Evolutionary conservation across 1,284 basidiomycete species (phyloP).

Genomic region (Waitea zeae): DNA sequence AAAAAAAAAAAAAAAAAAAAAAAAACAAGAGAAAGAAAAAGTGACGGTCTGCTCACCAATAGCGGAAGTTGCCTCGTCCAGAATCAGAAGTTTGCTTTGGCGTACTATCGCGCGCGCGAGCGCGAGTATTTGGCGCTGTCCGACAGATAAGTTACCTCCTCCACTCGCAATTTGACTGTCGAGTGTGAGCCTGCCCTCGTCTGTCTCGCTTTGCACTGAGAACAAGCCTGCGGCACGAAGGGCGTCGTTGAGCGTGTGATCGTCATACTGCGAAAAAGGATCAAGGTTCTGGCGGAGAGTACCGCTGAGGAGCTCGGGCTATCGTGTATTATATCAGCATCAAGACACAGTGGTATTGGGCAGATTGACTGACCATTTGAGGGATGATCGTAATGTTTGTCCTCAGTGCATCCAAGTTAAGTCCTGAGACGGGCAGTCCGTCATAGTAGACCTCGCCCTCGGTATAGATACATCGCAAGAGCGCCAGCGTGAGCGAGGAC

Average conservation of each 20-base stretch:
- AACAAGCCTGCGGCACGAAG: slow-evolving; percentile 15
- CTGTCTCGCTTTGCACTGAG: slow-evolving; percentile 11
- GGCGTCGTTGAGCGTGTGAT: slow-evolving; percentile 17
- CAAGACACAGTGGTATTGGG: slow-evolving; percentile 12
- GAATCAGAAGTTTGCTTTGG: slow-evolving; percentile 16
- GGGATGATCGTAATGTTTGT: slow-evolving; percentile 31
- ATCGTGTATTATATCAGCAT: slow-evolving; percentile 27
- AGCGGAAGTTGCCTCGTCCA: slow-evolving; percentile 30
- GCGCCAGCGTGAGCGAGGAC: slow-evolving; percentile 23
- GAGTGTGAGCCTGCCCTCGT: slow-evolving; percentile 14
- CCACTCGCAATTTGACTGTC: slow-evolving; percentile 15
- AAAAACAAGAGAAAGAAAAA: no score
- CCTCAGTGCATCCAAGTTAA: slow-evolving; percentile 48
- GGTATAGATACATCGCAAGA: slow-evolving; percentile 23
- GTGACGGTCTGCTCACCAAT: slow-evolving; percentile 14
- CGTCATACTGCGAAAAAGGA: slow-evolving; percentile 35
- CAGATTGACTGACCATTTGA: slow-evolving; percentile 10
- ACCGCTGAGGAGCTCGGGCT: slow-evolving; percentile 23
- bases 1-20: no score
- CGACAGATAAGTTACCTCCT: slow-evolving; percentile 10
- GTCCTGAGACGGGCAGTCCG: slow-evolving; percentile 12
- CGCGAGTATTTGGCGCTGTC: slow-evolving; percentile 10
- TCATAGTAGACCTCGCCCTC: slow-evolving; percentile 25
- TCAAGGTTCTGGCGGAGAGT: slow-evolving; percentile 19
- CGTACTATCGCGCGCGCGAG: slow-evolving; percentile 16